A percentile compares a stretch with the other conserved stretches of the same genome.
These are phyloP conservation scores for carrot (Daucus carota) DNA, from an alignment of 129 eudicot species.

Conservation along the genomic window DH1_v3.0 NC_030389.2:15465001-15465500, in stretches of 20 bases:
- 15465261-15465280: conserved; percentile 99
- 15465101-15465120: not conserved
- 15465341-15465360: not conserved
- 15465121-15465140: not conserved
- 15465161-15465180: not conserved
- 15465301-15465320: not conserved
- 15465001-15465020: not conserved
- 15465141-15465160: not conserved
- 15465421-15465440: conserved; percentile 70
- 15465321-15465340: not conserved
- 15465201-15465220: conserved; percentile 18
- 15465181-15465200: not conserved
- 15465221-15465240: conserved; percentile 98
- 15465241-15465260: conserved; percentile 89
- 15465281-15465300: not conserved
- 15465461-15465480: conserved; percentile 39
- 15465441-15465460: conserved; percentile 69
- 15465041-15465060: not conserved
- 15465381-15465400: conserved; percentile 97
- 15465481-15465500: not conserved
- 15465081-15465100: not conserved
- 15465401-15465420: conserved; percentile 81
- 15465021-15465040: not conserved
- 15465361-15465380: conserved; percentile 63
- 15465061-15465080: not conserved